Evolutionary conservation across 257 asterid genomes (phyloP), one percentile per base, ranked within the genome.

Genomic region (Nicotiana attenuata): DNA sequence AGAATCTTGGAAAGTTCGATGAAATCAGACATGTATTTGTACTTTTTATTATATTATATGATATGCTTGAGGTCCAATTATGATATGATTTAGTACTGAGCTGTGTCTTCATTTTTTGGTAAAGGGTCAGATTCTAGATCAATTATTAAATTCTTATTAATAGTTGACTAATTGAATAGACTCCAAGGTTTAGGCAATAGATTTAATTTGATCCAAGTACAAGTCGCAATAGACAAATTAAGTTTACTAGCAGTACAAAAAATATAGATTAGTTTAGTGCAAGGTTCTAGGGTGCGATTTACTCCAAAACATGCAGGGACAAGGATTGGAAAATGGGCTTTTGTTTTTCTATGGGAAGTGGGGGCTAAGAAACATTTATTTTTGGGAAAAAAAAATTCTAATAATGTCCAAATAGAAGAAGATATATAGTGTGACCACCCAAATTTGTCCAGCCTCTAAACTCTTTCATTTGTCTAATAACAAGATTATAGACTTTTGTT

Each of bases 131-230:
- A 88, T 88, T 89, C 92, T 85, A 41, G 33, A 20, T 71, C 60
- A 81, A 78, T 50, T 83, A 61, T 52, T 80, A 85, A 77, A 81
- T 69, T 47, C 81, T 24, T n/a, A 45, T 50, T 57, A 17, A 65
- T 77, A 84, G 93, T 89, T 91, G 97, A 90, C 95, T 86, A 87
- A 56, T 55, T 55, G 38, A 41, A 82, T 15, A 20, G 64, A 66
- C 59, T 77, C 83, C 68, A 83, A 81, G 6, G 35, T 61, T 81
- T 84, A 67, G 76, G 29, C 22, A 60, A 41, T 56, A 41, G 19
- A 22, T 19, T 22, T 56, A 81, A 67, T 80, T 57, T 73, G 59
- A 73, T 65, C 75, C 75, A 17, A 78, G 65, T 87, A 59, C 80
- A 83, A 78, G 28, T 81, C 67, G 87, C 57, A 65, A 71, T 33